Conservation (phyloP, 2,329 filamentous ascomycete species). For the Clarireedia monteithiana region DNA sequence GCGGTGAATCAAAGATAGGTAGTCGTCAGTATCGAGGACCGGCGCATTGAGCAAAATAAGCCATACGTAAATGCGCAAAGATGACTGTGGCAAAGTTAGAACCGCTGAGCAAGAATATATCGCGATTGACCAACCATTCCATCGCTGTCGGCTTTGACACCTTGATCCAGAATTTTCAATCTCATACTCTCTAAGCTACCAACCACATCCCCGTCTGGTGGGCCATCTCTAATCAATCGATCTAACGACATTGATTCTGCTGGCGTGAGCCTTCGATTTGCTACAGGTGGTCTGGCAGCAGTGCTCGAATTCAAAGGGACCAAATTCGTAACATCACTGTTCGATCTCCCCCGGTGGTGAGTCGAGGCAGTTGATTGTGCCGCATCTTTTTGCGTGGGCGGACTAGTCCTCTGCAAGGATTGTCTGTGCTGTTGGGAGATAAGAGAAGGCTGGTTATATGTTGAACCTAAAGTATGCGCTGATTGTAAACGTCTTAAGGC, state of each 20-base stretch:
- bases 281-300: slow-evolving; percentile 36
- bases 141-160: slow-evolving; percentile 69
- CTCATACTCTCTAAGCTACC: slow-evolving; percentile 63
- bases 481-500: slow-evolving; percentile 68
- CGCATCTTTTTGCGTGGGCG: slow-evolving; percentile 6
- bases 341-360: slow-evolving; percentile 54
- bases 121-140: slow-evolving; percentile 57
- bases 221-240: slow-evolving; percentile 71
- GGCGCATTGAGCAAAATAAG: slow-evolving; percentile 85
- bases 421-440: slow-evolving; percentile 56
- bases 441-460: slow-evolving; percentile 42
- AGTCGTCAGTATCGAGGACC: slow-evolving; percentile 76
- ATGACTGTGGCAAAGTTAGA: slow-evolving; percentile 52
- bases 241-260: slow-evolving; percentile 60
- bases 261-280: slow-evolving; percentile 39
- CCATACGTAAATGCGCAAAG: slow-evolving; percentile 92
- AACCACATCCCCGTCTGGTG: slow-evolving; percentile 59
- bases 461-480: slow-evolving; percentile 59
- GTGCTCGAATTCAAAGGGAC: slow-evolving; percentile 31
- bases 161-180: slow-evolving; percentile 66
- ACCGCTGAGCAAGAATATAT: slow-evolving; percentile 6
- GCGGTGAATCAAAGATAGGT: slow-evolving; percentile 83
- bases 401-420: slow-evolving; percentile 29
- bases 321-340: slow-evolving; percentile 58
- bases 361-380: slow-evolving; percentile 15